phyloP scores from a whole-genome alignment of 2,329 filamentous ascomycete species.

The Bipolaris bicolor region DNA sequence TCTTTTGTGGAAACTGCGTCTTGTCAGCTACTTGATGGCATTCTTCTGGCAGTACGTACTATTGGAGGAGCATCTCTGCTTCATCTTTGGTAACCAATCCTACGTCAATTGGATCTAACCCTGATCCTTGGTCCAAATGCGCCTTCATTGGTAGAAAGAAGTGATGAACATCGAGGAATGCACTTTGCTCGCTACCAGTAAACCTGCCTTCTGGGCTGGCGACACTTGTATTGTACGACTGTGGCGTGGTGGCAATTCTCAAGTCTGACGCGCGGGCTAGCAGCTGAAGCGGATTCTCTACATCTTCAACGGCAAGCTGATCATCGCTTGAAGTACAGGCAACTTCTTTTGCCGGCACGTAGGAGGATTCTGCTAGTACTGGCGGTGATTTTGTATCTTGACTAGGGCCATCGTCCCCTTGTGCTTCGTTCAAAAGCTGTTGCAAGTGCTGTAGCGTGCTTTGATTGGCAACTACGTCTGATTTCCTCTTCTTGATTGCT shows the following conservation, averaged over 20 bases:
- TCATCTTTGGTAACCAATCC: constrained; percentile 71
- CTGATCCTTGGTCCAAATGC: constrained; percentile 66
- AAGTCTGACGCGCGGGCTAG: constrained; percentile 75
- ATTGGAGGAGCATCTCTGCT: constrained; percentile 67
- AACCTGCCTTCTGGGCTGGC: constrained; percentile 38
- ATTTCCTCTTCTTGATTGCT: constrained; percentile 54
- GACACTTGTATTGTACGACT: constrained; percentile 27
- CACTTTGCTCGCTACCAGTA: constrained; percentile 44
- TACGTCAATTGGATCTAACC: constrained; percentile 72
- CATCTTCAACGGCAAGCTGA: constrained; percentile 69
- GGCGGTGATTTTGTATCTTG: constrained; percentile 8
- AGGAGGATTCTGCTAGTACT: not conserved
- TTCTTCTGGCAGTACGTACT: constrained; percentile 55
- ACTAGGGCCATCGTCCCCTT: constrained; percentile 33
- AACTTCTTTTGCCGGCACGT: constrained; percentile 31
- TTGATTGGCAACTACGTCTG: constrained; percentile 29
- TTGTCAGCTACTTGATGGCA: not conserved
- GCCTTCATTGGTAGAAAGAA: constrained; percentile 72
- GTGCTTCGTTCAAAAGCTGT: constrained; percentile 58
- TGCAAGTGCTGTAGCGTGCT: constrained; percentile 50
- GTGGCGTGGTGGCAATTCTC: constrained; percentile 59
- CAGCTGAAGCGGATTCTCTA: constrained; percentile 75
- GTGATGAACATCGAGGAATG: constrained; percentile 60
- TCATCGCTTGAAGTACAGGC: constrained; percentile 44
- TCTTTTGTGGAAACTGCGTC: constrained; percentile 68